These are phyloP conservation scores for Boletus sensibilis DNA, from an alignment of 768 basidiomycete species.

Conservation along the genomic window DNA sequence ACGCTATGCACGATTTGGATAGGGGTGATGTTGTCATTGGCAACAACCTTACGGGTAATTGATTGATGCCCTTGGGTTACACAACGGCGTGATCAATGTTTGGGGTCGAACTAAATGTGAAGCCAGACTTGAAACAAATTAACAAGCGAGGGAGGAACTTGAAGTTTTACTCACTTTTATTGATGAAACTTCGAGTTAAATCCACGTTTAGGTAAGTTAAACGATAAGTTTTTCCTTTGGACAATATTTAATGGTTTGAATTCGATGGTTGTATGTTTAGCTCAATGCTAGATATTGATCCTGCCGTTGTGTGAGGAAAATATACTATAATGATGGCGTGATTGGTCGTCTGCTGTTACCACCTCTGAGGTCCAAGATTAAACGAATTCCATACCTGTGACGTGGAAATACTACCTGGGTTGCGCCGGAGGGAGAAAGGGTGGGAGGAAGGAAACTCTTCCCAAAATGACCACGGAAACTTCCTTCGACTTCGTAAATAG, in stretches of 20 bases:
- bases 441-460: neutral
- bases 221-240: no score
- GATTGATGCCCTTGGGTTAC: neutral
- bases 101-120: no score
- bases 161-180: no score
- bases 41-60: conserved; percentile 6
- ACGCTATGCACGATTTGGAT: neutral
- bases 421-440: neutral
- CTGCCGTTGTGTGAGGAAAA: no score
- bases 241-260: no score
- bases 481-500: neutral
- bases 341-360: neutral
- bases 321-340: neutral
- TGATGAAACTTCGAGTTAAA: no score
- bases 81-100: no score
- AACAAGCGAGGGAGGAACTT: no score
- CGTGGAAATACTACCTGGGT: neutral
- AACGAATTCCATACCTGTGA: neutral
- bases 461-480: neutral
- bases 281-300: no score
- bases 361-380: neutral
- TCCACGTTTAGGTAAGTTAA: no score
- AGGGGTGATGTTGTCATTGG: conserved; percentile 10
- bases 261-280: no score
- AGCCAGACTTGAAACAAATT: no score